Conservation (phyloP, 805 yeast genomes). For the Ogataea nonfermentans region DNA sequence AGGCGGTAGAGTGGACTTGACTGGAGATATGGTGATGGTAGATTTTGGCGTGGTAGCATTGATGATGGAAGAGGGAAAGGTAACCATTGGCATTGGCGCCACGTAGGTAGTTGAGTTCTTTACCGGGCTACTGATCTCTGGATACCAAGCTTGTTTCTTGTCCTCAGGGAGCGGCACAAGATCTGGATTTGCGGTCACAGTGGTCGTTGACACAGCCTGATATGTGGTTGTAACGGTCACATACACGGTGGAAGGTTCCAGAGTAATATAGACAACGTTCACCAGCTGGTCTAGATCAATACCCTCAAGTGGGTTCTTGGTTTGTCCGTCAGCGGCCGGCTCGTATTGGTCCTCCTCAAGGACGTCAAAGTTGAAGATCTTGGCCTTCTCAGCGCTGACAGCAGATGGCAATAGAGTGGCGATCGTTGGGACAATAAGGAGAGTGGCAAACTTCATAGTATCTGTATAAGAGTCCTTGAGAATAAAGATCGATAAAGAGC, state of each 20-base stretch:
- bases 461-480: background rate
- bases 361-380: conserved; percentile 22
- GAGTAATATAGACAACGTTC: conserved; percentile 28
- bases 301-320: conserved; percentile 14
- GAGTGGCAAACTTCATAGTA: conserved; percentile 11
- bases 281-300: conserved; percentile 22
- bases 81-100: too few relatives aligned
- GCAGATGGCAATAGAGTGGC: conserved; percentile 4
- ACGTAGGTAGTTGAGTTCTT: too few relatives aligned
- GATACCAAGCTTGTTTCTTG: background rate
- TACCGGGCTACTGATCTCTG: background rate
- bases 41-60: conserved; percentile 1
- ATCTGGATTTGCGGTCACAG: conserved; percentile 15
- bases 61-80: background rate
- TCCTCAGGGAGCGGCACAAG: conserved; percentile 1
- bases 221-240: conserved; percentile 28
- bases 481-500: background rate
- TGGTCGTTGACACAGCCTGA: conserved; percentile 15
- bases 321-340: conserved; percentile 6
- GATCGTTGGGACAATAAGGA: conserved; percentile 6
- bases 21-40: conserved; percentile 1
- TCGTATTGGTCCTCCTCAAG: conserved; percentile 14
- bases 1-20: background rate
- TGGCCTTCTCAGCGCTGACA: conserved; percentile 18
- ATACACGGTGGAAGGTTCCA: conserved; percentile 25